Evolutionary conservation across 768 basidiomycete species (phyloP).

Genomic region (Amanita fuliginea): DNA sequence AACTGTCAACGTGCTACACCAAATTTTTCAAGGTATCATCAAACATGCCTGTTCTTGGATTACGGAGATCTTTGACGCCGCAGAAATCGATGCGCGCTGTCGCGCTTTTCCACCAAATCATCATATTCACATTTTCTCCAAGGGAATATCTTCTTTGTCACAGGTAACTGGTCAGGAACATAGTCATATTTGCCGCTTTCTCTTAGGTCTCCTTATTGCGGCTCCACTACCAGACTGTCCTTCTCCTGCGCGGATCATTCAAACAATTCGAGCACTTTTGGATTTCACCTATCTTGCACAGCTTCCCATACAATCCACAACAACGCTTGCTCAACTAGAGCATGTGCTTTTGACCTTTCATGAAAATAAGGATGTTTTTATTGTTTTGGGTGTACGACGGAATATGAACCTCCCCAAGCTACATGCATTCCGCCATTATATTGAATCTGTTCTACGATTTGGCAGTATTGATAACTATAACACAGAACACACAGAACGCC

Average conservation of each 20-base stretch:
- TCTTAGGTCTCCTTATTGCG: constrained; percentile 13
- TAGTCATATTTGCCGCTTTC: constrained; percentile 17
- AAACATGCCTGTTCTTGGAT: constrained; percentile 31
- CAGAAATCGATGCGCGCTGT: constrained; percentile 27
- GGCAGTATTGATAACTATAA: constrained; percentile 11
- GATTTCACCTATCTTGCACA: constrained; percentile 17
- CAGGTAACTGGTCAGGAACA: constrained; percentile 29
- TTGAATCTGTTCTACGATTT: constrained; percentile 6
- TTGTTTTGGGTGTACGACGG: constrained; percentile 7
- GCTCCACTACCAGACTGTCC: too few relatives aligned
- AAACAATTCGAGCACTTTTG: constrained; percentile 10
- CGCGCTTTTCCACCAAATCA: constrained; percentile 20
- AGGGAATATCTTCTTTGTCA: constrained; percentile 25
- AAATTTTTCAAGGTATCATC: constrained; percentile 37
- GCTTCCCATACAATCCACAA: too few relatives aligned
- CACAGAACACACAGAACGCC: constrained; percentile 4
- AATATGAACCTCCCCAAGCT: constrained; percentile 19
- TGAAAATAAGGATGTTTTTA: constrained; percentile 9
- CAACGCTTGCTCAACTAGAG: too few relatives aligned
- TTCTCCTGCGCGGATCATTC: too few relatives aligned
- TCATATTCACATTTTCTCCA: constrained; percentile 21
- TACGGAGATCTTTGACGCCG: constrained; percentile 9
- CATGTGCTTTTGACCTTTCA: too few relatives aligned
- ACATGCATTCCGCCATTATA: constrained; percentile 10
- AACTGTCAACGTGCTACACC: too few relatives aligned